phyloP scores from a whole-genome alignment of 2,329 filamentous ascomycete species.

The Aureobasidium sp. region DNA sequence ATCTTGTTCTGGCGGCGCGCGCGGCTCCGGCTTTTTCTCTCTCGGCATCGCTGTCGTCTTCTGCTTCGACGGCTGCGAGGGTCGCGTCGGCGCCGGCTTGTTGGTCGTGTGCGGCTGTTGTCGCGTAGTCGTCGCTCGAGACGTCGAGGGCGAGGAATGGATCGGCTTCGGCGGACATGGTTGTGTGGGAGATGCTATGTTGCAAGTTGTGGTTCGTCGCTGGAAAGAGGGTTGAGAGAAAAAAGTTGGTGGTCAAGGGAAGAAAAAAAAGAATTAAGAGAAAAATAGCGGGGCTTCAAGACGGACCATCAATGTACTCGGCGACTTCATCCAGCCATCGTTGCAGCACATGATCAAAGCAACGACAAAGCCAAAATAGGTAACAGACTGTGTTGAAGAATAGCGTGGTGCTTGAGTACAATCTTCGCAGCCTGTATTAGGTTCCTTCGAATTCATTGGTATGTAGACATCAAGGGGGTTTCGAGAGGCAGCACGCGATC shows the following conservation, averaged over 20 bases:
- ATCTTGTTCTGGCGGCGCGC: slow-evolving; percentile 25
- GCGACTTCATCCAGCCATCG: neutral
- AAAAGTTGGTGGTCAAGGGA: neutral
- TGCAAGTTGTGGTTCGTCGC: neutral
- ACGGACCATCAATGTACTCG: neutral
- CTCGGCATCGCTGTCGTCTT: slow-evolving; percentile 12
- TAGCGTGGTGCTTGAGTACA: neutral
- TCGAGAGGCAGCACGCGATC: neutral
- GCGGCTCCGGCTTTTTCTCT: slow-evolving; percentile 16
- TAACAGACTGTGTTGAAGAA: neutral
- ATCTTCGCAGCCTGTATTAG: too few species aligned
- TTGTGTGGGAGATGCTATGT: neutral
- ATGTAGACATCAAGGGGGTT: too few species aligned
- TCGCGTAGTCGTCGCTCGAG: slow-evolving; percentile 28
- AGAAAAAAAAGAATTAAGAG: neutral
- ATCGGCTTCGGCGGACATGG: slow-evolving; percentile 16
- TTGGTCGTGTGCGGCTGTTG: slow-evolving; percentile 24
- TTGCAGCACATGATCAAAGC: too few species aligned
- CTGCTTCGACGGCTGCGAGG: neutral
- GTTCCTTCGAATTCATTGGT: too few species aligned
- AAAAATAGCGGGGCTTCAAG: neutral
- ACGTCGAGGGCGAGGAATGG: slow-evolving; percentile 27
- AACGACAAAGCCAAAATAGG: too few species aligned
- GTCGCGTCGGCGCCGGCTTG: slow-evolving; percentile 4
- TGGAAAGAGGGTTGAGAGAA: neutral